A percentile compares a stretch with the other conserved stretches of the same genome.
Evolutionary conservation across 352 stramenopile genomes (phyloP).

Genomic region (Phytophthora palmivora): DNA sequence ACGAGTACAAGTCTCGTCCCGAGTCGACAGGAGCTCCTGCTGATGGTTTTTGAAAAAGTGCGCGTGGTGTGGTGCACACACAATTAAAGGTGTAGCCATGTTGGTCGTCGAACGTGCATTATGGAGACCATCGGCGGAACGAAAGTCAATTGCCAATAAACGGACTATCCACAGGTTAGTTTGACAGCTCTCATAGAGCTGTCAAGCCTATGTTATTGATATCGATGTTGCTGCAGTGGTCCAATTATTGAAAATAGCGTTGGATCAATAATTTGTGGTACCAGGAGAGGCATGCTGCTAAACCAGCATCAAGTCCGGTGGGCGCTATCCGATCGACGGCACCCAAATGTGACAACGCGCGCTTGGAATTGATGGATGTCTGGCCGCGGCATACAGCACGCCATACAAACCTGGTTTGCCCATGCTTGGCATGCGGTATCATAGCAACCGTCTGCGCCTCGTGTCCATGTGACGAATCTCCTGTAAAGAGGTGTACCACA

Average conservation of each 20-base stretch:
- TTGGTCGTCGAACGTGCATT: too few species aligned
- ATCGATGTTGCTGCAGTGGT: too few species aligned
- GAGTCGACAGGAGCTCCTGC: slow-evolving; percentile 7
- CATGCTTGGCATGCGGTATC: slow-evolving; percentile 18
- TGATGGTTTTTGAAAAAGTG: neutral
- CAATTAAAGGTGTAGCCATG: too few species aligned
- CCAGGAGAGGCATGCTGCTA: too few species aligned
- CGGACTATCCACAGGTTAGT: slow-evolving; percentile 3
- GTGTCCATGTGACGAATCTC: slow-evolving; percentile 25
- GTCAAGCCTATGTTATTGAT: too few species aligned
- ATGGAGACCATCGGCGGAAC: slow-evolving; percentile 3
- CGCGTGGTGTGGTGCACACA: neutral
- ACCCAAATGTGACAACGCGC: slow-evolving; percentile 4
- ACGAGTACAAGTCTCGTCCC: slow-evolving; percentile 23
- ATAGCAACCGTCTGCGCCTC: slow-evolving; percentile 15
- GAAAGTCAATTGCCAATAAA: slow-evolving; percentile 13
- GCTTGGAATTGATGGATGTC: slow-evolving; percentile 15
- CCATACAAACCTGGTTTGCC: slow-evolving; percentile 14
- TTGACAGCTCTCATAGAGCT: too few species aligned
- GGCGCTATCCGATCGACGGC: slow-evolving; percentile 1
- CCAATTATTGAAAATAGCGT: too few species aligned
- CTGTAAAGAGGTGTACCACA: slow-evolving; percentile 1
- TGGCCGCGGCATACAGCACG: neutral
- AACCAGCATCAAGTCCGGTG: neutral
- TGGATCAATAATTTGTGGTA: too few species aligned